Conservation (phyloP, 164 flowering plant species). For the Cinnamomum chago region DNA sequence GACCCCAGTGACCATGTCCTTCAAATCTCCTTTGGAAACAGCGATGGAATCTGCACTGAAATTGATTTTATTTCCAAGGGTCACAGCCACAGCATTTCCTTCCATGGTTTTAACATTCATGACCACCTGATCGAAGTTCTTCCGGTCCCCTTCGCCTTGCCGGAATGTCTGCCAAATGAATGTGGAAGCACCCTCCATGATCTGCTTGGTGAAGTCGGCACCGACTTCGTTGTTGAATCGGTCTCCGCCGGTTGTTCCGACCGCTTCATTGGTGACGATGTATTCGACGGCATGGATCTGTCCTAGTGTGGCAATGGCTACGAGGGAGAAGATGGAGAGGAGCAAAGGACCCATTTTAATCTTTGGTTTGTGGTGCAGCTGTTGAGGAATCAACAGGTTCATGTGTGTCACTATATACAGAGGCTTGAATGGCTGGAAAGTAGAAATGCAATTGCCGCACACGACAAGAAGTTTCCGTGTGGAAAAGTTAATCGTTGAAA, state of each 20-base stretch:
- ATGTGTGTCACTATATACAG: no score
- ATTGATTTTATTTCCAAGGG: constrained; percentile 36
- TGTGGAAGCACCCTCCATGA: constrained; percentile 30
- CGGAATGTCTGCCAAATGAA: constrained; percentile 57
- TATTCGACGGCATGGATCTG: constrained; percentile 34
- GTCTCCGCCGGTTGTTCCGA: constrained; percentile 41
- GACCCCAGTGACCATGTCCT: constrained; percentile 43
- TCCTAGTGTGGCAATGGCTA: constrained; percentile 14
- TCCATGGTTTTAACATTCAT: constrained; percentile 34
- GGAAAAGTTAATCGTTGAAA: no score
- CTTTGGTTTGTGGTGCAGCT: no score
- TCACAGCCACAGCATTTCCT: constrained; percentile 43
- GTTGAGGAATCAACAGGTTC: no score
- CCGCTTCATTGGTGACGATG: constrained; percentile 37
- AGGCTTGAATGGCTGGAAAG: no score
- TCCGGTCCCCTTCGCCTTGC: constrained; percentile 39
- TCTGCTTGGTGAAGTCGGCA: constrained; percentile 22
- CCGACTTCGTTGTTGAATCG: constrained; percentile 43
- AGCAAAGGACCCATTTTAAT: no score
- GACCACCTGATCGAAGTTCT: constrained; percentile 25
- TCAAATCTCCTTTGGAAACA: constrained; percentile 37
- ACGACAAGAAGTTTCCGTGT: no score
- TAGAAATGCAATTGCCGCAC: no score
- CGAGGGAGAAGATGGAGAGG: constrained; percentile 12
- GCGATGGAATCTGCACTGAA: constrained; percentile 36